A percentile compares a stretch with the other conserved stretches of the same genome.
These are phyloP conservation scores for Hypoxylon sp. DNA, from an alignment of 2,329 filamentous ascomycete genomes.

Conservation along the genomic window DNA sequence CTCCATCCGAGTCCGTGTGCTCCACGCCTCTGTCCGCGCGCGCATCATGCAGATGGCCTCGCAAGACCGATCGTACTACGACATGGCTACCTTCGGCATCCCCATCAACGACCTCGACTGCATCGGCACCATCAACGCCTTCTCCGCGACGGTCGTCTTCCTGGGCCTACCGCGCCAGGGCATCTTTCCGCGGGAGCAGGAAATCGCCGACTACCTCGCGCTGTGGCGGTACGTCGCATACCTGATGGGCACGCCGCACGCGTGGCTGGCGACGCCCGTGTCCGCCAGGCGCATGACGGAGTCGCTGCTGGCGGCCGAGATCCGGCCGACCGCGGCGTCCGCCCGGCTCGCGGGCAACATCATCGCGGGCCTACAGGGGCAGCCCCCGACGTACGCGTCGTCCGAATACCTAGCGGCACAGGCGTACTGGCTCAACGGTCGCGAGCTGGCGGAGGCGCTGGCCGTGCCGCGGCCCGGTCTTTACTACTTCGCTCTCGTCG, in stretches of 20 bases:
- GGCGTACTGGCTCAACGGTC: slow-evolving; percentile 77
- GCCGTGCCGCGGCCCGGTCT: slow-evolving; percentile 66
- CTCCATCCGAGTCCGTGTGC: slow-evolving; percentile 74
- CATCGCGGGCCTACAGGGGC: slow-evolving; percentile 73
- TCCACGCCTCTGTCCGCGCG: slow-evolving; percentile 75
- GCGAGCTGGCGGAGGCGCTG: slow-evolving; percentile 69
- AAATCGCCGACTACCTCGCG: slow-evolving; percentile 77
- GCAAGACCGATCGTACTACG: slow-evolving; percentile 71
- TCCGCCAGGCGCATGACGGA: slow-evolving; percentile 75
- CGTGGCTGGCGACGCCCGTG: slow-evolving; percentile 66
- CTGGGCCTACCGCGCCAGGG: slow-evolving; percentile 64
- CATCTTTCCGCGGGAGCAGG: slow-evolving; percentile 70
- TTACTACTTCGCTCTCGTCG: slow-evolving; percentile 71
- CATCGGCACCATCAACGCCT: slow-evolving; percentile 77
- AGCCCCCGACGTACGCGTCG: slow-evolving; percentile 73
- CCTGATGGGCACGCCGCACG: slow-evolving; percentile 75
- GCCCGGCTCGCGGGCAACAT: slow-evolving; percentile 79
- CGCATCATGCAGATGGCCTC: slow-evolving; percentile 71
- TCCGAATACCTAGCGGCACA: slow-evolving; percentile 75
- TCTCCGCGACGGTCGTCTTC: slow-evolving; percentile 76
- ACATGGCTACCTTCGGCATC: slow-evolving; percentile 67
- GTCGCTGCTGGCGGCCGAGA: slow-evolving; percentile 72
- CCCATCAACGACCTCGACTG: slow-evolving; percentile 82
- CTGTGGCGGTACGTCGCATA: slow-evolving; percentile 81
- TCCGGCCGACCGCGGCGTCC: slow-evolving; percentile 72